Evolutionary conservation across 352 stramenopile species (phyloP).

Genomic region (Pythium volutum): DNA sequence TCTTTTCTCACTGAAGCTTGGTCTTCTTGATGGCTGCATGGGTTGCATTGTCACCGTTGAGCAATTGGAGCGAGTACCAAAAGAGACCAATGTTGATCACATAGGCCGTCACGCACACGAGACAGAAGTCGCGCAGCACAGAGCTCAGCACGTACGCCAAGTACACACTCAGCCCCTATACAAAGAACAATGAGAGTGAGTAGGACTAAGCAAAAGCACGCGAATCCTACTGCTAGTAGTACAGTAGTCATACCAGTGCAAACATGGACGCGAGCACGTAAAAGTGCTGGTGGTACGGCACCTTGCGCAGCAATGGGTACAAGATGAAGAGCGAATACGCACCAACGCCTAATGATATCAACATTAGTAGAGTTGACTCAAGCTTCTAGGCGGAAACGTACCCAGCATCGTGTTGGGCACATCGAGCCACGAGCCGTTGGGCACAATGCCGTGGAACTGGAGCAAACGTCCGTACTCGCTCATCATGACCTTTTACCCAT

Average conservation of each 20-base stretch:
- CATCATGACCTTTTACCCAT: slow-evolving; percentile 35
- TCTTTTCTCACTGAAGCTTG: slow-evolving; percentile 12
- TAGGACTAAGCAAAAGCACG: no score
- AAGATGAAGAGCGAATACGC: slow-evolving; percentile 45
- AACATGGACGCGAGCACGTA: slow-evolving; percentile 40
- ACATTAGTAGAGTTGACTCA: no score
- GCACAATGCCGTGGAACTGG: slow-evolving; percentile 37
- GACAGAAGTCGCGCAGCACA: slow-evolving; percentile 50
- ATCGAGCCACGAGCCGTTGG: slow-evolving; percentile 38
- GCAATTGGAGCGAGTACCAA: slow-evolving; percentile 42
- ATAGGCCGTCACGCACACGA: slow-evolving; percentile 59
- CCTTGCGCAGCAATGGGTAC: slow-evolving; percentile 36
- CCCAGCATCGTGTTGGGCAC: slow-evolving; percentile 50
- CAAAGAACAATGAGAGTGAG: neutral
- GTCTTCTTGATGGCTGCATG: neutral
- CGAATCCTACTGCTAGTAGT: no score
- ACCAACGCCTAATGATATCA: slow-evolving; percentile 26
- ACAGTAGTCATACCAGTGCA: slow-evolving; percentile 24
- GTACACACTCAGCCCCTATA: slow-evolving; percentile 42
- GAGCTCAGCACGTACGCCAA: slow-evolving; percentile 57
- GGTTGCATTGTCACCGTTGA: slow-evolving; percentile 10
- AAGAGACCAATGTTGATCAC: slow-evolving; percentile 40
- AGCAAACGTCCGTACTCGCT: slow-evolving; percentile 57
- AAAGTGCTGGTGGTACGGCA: slow-evolving; percentile 43
- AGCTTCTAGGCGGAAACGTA: no score